A percentile compares a stretch with the other conserved stretches of the same genome.
phyloP scores from a whole-genome alignment of 2,329 filamentous ascomycete species.

The Ceratocystis diversiconidia region DNA sequence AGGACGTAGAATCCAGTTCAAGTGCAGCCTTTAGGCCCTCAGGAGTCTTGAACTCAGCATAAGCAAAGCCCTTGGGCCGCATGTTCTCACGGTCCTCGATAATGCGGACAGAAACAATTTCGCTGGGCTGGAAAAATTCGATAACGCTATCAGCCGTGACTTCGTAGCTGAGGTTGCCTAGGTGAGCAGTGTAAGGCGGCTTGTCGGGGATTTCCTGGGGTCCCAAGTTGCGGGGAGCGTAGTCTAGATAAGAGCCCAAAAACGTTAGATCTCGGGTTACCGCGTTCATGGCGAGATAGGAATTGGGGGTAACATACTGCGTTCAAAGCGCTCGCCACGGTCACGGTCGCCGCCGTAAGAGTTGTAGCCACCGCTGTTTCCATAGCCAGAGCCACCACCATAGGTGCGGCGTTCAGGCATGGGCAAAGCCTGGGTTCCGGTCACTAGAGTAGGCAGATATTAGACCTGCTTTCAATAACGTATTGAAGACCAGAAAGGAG shows the following conservation, averaged over 20 bases:
- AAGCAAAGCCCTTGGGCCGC: constrained; percentile 95
- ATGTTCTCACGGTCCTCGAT: constrained; percentile 91
- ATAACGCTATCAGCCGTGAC: constrained; percentile 69
- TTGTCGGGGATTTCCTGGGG: constrained; percentile 65
- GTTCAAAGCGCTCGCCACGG: constrained; percentile 2
- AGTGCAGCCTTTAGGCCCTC: constrained; percentile 89
- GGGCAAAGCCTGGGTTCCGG: constrained; percentile 45
- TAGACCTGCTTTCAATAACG: not conserved
- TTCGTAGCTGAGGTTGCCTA: constrained; percentile 95
- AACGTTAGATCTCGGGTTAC: not conserved
- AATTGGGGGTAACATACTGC: not conserved
- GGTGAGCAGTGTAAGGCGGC: constrained; percentile 88
- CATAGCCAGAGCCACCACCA: constrained; percentile 24
- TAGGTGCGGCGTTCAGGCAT: constrained; percentile 32
- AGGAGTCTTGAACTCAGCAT: constrained; percentile 79
- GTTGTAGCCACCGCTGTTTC: constrained; percentile 24
- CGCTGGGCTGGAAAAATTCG: constrained; percentile 73
- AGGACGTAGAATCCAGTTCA: constrained; percentile 62
- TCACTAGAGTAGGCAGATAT: not conserved
- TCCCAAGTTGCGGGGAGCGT: constrained; percentile 54
- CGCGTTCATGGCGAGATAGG: not conserved
- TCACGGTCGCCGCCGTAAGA: constrained; percentile 2
- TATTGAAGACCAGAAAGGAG: not conserved
- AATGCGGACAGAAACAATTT: constrained; percentile 81
- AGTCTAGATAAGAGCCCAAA: constrained; percentile 32